These are phyloP conservation scores for Pythium rishiriense DNA, from an alignment of 352 stramenopile genomes.

Conservation along the genomic window DNA sequence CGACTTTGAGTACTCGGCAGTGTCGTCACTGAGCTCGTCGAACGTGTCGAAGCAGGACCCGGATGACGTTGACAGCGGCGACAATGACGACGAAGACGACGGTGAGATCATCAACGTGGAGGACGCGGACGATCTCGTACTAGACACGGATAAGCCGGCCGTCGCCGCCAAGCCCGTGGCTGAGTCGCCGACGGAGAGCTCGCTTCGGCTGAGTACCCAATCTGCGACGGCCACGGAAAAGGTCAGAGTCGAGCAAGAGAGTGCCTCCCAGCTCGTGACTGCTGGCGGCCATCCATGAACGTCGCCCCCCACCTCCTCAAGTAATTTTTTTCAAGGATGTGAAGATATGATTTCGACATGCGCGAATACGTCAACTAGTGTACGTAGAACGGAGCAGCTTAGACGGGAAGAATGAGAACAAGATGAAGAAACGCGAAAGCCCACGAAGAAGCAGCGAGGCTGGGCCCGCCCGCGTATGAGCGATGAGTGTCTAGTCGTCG, in stretches of 20 bases:
- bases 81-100: conserved; percentile 11
- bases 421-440: conserved; percentile 7
- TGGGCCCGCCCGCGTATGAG: conserved; percentile 6
- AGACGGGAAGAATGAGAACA: background rate
- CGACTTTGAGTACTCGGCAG: conserved; percentile 60
- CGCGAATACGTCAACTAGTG: background rate
- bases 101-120: conserved; percentile 15
- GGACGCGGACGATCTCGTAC: conserved; percentile 7
- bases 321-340: background rate
- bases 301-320: no score
- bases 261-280: background rate
- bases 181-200: conserved; percentile 26
- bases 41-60: conserved; percentile 16
- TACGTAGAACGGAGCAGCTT: background rate
- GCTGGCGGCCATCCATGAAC: conserved; percentile 13
- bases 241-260: conserved; percentile 10
- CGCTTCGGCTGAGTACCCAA: conserved; percentile 8
- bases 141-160: background rate
- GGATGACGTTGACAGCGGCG: background rate
- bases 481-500: conserved; percentile 6
- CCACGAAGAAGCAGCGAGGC: background rate
- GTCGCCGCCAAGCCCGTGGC: background rate
- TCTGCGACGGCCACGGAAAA: conserved; percentile 11
- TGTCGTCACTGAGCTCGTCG: conserved; percentile 61
- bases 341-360: conserved; percentile 1